phyloP scores from a whole-genome alignment of 352 stramenopile genomes.

The Phytophthora colocasiae region DNA sequence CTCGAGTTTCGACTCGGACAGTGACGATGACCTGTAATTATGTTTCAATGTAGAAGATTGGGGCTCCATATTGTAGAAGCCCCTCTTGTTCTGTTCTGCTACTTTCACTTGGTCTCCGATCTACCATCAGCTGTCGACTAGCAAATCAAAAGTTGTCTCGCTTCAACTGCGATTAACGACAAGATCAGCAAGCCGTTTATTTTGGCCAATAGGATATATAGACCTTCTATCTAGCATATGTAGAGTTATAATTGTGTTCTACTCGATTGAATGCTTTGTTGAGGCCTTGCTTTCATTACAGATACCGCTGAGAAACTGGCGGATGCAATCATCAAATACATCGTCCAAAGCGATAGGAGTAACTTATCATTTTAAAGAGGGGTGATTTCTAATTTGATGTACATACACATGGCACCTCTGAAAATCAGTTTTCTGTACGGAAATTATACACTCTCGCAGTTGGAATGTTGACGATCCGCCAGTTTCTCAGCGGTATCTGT shows the following conservation, averaged over 20 bases:
- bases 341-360: no score
- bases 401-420: no score
- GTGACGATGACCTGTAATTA: constrained; percentile 41
- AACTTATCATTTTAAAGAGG: no score
- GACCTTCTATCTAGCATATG: constrained; percentile 15
- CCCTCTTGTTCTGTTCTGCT: background rate
- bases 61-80: background rate
- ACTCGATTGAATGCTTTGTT: background rate
- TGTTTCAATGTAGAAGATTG: constrained; percentile 5
- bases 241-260: background rate
- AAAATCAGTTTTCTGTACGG: no score
- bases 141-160: constrained; percentile 3
- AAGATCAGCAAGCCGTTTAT: background rate
- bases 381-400: no score
- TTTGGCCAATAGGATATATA: constrained; percentile 4
- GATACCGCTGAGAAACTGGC: no score
- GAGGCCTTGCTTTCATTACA: background rate
- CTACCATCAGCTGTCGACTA: constrained; percentile 21
- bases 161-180: constrained; percentile 30
- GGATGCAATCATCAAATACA: no score
- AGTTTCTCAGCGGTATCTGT: no score
- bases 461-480: no score
- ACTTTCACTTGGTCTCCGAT: constrained; percentile 4
- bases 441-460: no score
- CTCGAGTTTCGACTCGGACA: constrained; percentile 55